Evolutionary conservation across 352 stramenopile genomes (phyloP), one percentile per base, ranked within the genome.

Genomic region (Globisporangium paddicum): DNA sequence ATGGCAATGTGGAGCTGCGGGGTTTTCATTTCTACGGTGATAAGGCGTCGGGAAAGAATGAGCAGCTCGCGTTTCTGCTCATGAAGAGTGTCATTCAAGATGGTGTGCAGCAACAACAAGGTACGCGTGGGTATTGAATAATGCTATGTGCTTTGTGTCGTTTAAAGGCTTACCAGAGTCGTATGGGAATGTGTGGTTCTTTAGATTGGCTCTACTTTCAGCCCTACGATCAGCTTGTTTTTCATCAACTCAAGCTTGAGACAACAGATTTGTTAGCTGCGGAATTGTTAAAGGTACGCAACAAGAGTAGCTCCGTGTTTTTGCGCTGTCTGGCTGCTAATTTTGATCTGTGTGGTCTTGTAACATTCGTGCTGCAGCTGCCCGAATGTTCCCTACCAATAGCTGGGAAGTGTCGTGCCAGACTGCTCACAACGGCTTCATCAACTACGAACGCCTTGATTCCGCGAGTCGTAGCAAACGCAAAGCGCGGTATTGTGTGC

Each of bases 401-500:
- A n/a, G 28, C 7, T n/a, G 60, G 40, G 2, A 53, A 3, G 18
- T 40, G 40, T 45, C 41, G 59, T 59, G 61, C 66, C 37, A 63
- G 71, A 53, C 19, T 38, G 5, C 19, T 82, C 44, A 44, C 61
- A 42, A 60, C 60, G 5, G 56, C 58, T 30, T 30, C 58, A 25
- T 48, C 37, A 32, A 7, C 61, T 4, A 19, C 32, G 13, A 64
- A 32, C 26, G 48, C 40, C 42, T 55, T 18, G 5, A 37, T 57
- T 26, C 53, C 65, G 28, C 62, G 63, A 23, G 64, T 86, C 6
- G 63, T 82, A 18, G 58, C 81, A 5, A 77, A 78, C 26, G 81
- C 71, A 14, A 72, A 77, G 62, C 71, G 79, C 48, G 81, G 81
- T 1, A 65, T 88, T 46, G 26, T 91, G 19, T 89, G 77, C 32